Conservation (phyloP, 495 filamentous ascomycete species). For the Mytilinidion resinicola region DNA sequence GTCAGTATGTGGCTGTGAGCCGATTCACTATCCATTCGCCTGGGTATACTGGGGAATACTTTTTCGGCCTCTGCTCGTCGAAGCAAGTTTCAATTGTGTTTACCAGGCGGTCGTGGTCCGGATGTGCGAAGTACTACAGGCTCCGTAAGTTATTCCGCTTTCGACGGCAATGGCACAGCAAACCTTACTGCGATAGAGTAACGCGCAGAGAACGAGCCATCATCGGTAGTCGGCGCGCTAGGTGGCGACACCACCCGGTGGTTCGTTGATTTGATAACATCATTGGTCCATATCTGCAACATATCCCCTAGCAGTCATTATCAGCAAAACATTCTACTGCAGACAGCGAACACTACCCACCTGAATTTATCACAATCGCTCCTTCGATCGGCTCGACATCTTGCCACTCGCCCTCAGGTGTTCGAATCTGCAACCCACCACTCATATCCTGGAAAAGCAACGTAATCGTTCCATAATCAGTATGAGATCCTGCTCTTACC, state of each 20-base stretch:
- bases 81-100: conserved; percentile 9
- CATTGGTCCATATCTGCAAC: conserved; percentile 11
- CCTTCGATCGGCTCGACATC: conserved; percentile 9
- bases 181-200: conserved; percentile 7
- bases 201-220: conserved; percentile 3
- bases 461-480: conserved; percentile 12
- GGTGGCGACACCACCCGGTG: conserved; percentile 8
- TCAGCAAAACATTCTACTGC: not conserved
- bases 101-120: conserved; percentile 5
- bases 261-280: conserved; percentile 9
- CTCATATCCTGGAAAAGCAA: conserved; percentile 11
- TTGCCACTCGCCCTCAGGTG: conserved; percentile 5
- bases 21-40: conserved; percentile 11
- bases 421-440: conserved; percentile 6
- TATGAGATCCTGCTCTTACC: conserved; percentile 4
- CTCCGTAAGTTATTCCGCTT: not conserved
- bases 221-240: conserved; percentile 2
- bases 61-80: conserved; percentile 1
- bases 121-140: conserved; percentile 8
- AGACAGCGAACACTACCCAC: not conserved
- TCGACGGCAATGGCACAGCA: not conserved
- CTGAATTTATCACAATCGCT: conserved; percentile 11
- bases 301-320: conserved; percentile 1
- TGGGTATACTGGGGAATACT: not conserved
- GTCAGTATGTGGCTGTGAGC: conserved; percentile 10